phyloP scores from a whole-genome alignment of 2,329 filamentous ascomycete genomes.

The Xylariaceae sp. region DNA sequence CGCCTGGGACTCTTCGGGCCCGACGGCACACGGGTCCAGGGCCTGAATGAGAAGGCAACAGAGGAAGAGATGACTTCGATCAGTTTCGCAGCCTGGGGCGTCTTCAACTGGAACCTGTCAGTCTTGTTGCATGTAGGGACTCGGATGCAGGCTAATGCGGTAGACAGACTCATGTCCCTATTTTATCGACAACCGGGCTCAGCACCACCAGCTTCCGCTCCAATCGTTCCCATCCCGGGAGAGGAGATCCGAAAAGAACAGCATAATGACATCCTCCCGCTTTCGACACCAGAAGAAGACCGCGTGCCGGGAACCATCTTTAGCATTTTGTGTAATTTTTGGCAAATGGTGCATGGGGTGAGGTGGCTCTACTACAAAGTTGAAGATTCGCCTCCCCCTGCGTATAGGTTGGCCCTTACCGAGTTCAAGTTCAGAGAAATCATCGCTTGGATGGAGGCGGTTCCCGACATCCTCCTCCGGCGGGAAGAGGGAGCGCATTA shows the following conservation, averaged over 20 bases:
- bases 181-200: constrained; percentile 28
- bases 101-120: constrained; percentile 32
- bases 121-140: constrained; percentile 9
- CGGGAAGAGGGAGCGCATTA: constrained; percentile 23
- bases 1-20: constrained; percentile 24
- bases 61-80: constrained; percentile 8
- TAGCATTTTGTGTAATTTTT: constrained; percentile 27
- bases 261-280: too few relatives aligned
- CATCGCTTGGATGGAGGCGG: constrained; percentile 27
- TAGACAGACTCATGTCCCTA: constrained; percentile 20
- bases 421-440: constrained; percentile 33
- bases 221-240: constrained; percentile 16
- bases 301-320: constrained; percentile 23
- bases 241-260: too few relatives aligned
- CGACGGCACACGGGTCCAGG: constrained; percentile 1
- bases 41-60: constrained; percentile 7
- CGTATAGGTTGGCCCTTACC: constrained; percentile 18
- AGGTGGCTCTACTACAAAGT: constrained; percentile 21
- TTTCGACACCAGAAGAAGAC: too few relatives aligned
- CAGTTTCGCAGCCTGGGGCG: constrained; percentile 24
- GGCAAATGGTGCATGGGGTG: constrained; percentile 29
- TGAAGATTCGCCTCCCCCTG: constrained; percentile 6
- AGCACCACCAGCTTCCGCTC: constrained; percentile 13
- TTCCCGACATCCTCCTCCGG: constrained; percentile 21
- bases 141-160: too few relatives aligned